phyloP scores from a whole-genome alignment of 2,329 filamentous ascomycete genomes.

The Verticillium nonalfalfae region DNA sequence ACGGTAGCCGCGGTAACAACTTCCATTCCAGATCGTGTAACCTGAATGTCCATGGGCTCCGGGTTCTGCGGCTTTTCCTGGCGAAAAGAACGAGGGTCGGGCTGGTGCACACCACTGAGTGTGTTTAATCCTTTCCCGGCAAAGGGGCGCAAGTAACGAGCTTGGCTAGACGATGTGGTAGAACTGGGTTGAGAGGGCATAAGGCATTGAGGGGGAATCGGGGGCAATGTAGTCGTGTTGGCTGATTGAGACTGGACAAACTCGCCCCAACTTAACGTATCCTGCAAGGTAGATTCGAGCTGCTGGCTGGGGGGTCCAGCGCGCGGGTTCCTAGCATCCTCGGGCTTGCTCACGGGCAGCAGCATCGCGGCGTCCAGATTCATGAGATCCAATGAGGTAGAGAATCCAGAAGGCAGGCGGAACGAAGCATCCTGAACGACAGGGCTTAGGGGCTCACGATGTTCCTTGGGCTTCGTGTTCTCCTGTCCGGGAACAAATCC shows the following conservation, averaged over 20 bases:
- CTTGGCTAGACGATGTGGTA: constrained; percentile 42
- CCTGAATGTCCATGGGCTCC: not conserved
- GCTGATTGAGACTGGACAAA: constrained; percentile 31
- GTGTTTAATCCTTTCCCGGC: constrained; percentile 49
- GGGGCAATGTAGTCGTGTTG: constrained; percentile 28
- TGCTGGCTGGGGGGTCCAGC: constrained; percentile 18
- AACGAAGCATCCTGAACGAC: constrained; percentile 40
- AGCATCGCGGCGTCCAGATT: constrained; percentile 27
- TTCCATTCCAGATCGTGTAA: not conserved
- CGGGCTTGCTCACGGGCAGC: constrained; percentile 24
- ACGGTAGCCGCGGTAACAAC: not conserved
- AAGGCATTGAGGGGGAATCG: constrained; percentile 43
- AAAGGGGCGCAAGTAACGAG: constrained; percentile 48
- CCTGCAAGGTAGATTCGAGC: constrained; percentile 41
- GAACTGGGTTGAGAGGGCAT: constrained; percentile 47
- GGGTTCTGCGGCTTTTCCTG: constrained; percentile 19
- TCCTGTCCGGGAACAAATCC: constrained; percentile 33
- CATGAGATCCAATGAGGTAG: constrained; percentile 34
- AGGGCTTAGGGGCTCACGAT: constrained; percentile 46
- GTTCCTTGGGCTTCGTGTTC: constrained; percentile 42
- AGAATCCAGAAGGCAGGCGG: constrained; percentile 27
- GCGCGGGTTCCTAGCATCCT: constrained; percentile 13
- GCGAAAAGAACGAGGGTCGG: constrained; percentile 23
- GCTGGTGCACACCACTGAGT: constrained; percentile 32
- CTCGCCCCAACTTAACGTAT: constrained; percentile 48